Conservation (phyloP, 73 alveolate genomes). For the Paraurostyla sp. region DNA sequence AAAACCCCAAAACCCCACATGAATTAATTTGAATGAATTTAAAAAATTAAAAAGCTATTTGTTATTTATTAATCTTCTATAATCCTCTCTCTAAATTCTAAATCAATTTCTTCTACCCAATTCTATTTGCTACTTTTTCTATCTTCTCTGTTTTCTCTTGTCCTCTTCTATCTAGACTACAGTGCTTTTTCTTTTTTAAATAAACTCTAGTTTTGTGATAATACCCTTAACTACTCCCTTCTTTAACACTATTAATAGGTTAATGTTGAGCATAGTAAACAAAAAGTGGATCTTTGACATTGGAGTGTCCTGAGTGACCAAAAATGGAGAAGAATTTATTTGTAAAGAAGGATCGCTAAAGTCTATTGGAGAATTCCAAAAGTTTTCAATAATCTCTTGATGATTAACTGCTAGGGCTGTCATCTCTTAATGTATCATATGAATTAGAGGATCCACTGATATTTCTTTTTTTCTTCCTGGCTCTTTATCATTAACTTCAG, state of each 20-base stretch:
- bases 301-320: conserved; percentile 84
- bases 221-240: conserved; percentile 89
- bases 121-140: neutral
- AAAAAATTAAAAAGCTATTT: no score
- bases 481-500: neutral
- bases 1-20: no score
- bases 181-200: conserved; percentile 51
- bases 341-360: conserved; percentile 75
- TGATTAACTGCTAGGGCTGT: neutral
- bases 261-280: conserved; percentile 87
- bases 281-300: conserved; percentile 88
- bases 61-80: no score
- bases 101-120: conserved; percentile 16
- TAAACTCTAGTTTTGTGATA: conserved; percentile 83
- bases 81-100: no score
- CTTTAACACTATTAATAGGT: conserved; percentile 86
- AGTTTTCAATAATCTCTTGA: conserved; percentile 40
- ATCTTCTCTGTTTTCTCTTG: neutral
- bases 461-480: conserved; percentile 40
- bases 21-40: no score
- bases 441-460: conserved; percentile 29
- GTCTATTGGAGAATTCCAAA: conserved; percentile 75
- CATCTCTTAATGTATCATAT: neutral
- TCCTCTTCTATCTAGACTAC: neutral
- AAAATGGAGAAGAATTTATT: conserved; percentile 83